Percentiles rank a stretch among this genome's conserved stretches.
phyloP scores from a whole-genome alignment of 352 stramenopile genomes.

The Stramenopiles sp. region DNA sequence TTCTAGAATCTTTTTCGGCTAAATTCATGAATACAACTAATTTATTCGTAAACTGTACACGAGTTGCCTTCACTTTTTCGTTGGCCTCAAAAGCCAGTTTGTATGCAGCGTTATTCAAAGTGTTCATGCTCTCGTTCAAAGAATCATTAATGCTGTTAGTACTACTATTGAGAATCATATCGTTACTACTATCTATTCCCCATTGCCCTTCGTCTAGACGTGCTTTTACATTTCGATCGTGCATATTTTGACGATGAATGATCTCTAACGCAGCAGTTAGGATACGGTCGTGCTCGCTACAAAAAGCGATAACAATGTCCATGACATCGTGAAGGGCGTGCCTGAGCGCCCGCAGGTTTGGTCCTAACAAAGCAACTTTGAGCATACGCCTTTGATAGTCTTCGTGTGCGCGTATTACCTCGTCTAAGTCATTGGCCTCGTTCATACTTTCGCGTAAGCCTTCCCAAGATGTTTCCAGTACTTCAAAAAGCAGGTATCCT shows the following conservation, averaged over 20 bases:
- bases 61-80: constrained; percentile 41
- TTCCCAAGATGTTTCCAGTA: constrained; percentile 77
- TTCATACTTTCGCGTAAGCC: constrained; percentile 65
- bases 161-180: background rate
- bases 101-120: background rate
- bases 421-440: constrained; percentile 70
- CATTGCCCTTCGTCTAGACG: constrained; percentile 15
- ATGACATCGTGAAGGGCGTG: constrained; percentile 16
- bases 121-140: background rate
- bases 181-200: constrained; percentile 19
- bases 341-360: background rate
- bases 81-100: constrained; percentile 11
- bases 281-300: constrained; percentile 16
- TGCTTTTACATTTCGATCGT: constrained; percentile 18
- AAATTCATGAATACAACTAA: constrained; percentile 44
- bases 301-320: constrained; percentile 20
- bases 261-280: constrained; percentile 18
- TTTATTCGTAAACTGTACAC: constrained; percentile 38
- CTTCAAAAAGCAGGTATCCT: constrained; percentile 98
- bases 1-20: constrained; percentile 30
- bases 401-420: constrained; percentile 82
- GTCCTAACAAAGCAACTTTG: constrained; percentile 31
- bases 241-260: constrained; percentile 16
- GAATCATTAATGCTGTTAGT: constrained; percentile 10
- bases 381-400: constrained; percentile 74